Evolutionary conservation across 2,329 filamentous ascomycete species (phyloP), one percentile per base, ranked within the genome.

Genomic region (Aspergillus oerlinghausenensis): DNA sequence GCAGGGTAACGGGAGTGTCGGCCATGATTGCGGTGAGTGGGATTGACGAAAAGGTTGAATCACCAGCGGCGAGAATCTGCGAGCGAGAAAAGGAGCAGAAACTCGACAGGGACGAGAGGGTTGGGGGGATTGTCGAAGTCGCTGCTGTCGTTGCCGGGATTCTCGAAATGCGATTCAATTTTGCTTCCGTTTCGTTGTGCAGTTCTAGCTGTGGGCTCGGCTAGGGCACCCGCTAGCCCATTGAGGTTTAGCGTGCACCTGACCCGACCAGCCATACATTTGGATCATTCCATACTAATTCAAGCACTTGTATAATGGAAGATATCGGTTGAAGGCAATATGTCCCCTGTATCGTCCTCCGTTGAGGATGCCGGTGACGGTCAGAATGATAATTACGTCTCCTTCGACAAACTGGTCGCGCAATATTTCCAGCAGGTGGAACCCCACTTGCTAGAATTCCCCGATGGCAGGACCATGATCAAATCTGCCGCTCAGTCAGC

Each of bases 391-490:
- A 23, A 26, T 6, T 25, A 4, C 11, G 62, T 62, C 56, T n/a
- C 60, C 57, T 56, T 60, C 49, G 71, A 61, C 75, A 65, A 63
- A 69, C 63, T 68, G 48, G 68, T 81, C 58, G 81, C 84, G 85
- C 92, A 96, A 70, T 95, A 90, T 68, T 81, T 93, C 35, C 92
- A 97, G 70, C 78, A 92, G 2, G 85, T 86, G 45, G 80, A 92
- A 49, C 76, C 79, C 0, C 71, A 79, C 7, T 70, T 79, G 28
- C 77, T 93, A 38, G 80, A 83, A 50, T 88, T 87, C 70, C 92
- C 91, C 1, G 73, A 82, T 25, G 73, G 77, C 23, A 66, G 79
- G 25, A 68, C 83, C 14, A 77, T 96, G 28, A 82, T 84, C 59
- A 77, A 82, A 28, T 76, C 83, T 10, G 73, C 77, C 3, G 82